Base-by-base conservation (phyloP, 2,329 filamentous ascomycete species). In the Metarhizium rileyi region DNA sequence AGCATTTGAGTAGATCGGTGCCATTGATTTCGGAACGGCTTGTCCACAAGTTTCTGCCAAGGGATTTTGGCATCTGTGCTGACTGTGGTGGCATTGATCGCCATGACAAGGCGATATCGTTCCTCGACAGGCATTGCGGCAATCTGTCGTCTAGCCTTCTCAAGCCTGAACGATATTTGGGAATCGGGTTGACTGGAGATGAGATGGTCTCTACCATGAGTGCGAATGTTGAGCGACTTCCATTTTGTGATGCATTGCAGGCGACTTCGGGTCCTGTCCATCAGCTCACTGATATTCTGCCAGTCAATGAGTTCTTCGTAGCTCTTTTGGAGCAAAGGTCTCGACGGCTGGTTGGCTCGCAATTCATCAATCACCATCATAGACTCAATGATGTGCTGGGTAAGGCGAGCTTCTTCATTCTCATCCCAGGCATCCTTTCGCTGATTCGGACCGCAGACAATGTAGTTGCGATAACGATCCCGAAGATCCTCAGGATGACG, bases 221-320 rank as follows among this genome's bases (percentile, higher is more conserved):
- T 60, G 43, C 67, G 65, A 45, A 68, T 56, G 47, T 70, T 65
- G 60, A 71, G 62, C 7, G 66, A 55, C 52, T 76, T 78, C 81
- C 83, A 89, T 60, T 90, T 89, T 25, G 73, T 72, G 25, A 75
- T 71, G 60, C 84, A 88, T 61, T 87, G 84, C 23, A 86, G 72
- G 3, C 81, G 76, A 53, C 77, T 85, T 42, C 86, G 74, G 8
- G 71, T 80, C 44, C 72, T 70, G 14, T 68, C 72, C 77, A 90
- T 82, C 48, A 73, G 72, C 52, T 78, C 68, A 56, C 81, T 83
- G 23, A 90, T 78, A 8, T 70, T 63, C 46, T 76, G 70, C 84
- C 85, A 90, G 57, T 84, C 78, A 53, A 89, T 72, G 28, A 80
- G 64, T 18, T 72, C 66, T 53, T 78, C 75, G 41, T 78, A 71